phyloP scores from a whole-genome alignment of 441 rosid genomes.

The Rhodomyrtus psidioides region DNA sequence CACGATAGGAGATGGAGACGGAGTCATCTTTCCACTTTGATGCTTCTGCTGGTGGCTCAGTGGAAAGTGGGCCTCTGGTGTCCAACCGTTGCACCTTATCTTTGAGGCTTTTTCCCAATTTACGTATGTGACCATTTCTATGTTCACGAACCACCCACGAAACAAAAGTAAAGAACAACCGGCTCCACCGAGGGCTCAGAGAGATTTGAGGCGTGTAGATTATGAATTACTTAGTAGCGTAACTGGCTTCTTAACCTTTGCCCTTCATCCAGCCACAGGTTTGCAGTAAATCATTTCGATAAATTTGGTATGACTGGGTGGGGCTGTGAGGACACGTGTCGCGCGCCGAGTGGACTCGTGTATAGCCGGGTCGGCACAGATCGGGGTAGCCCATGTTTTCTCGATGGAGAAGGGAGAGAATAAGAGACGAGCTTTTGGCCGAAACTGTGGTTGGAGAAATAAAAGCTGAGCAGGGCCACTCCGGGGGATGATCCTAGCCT shows the following conservation, averaged over 20 bases:
- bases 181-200: background rate
- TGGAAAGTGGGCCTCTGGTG: constrained; percentile 32
- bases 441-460: too few relatives aligned
- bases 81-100: background rate
- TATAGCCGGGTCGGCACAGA: too few relatives aligned
- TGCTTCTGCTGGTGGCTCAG: constrained; percentile 7
- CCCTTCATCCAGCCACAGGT: background rate
- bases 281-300: background rate
- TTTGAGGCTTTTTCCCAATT: background rate
- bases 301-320: too few relatives aligned
- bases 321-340: too few relatives aligned
- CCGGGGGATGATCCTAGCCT: background rate
- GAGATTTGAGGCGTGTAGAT: background rate
- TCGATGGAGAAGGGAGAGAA: too few relatives aligned
- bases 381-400: too few relatives aligned
- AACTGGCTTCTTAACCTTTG: background rate
- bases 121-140: background rate
- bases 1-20: background rate
- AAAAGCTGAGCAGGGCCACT: too few relatives aligned
- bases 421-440: too few relatives aligned
- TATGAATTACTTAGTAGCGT: background rate
- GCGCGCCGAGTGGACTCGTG: too few relatives aligned
- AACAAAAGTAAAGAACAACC: background rate
- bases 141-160: background rate
- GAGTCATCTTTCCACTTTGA: constrained; percentile 2